These are phyloP conservation scores for Lepiota brunneoincarnata DNA, from an alignment of 768 basidiomycete species.

Conservation along the genomic window DNA sequence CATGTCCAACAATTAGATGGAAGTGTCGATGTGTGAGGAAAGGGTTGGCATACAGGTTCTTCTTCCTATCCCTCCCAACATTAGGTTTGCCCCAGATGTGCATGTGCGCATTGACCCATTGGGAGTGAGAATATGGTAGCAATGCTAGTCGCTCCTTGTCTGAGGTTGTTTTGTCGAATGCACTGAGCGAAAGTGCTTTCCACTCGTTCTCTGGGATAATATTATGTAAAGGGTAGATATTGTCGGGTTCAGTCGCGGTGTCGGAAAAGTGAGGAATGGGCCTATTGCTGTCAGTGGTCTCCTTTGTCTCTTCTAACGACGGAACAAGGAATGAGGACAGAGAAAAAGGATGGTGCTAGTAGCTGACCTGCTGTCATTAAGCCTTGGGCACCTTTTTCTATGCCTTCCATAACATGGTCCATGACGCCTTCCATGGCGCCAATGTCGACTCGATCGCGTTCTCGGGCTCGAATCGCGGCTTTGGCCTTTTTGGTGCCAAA, in stretches of 20 bases:
- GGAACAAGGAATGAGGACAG: neutral
- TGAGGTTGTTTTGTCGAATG: conserved; percentile 50
- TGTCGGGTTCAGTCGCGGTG: conserved; percentile 64
- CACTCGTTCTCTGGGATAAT: conserved; percentile 83
- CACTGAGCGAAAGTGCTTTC: conserved; percentile 58
- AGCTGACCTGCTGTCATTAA: conserved; percentile 64
- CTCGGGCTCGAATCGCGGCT: conserved; percentile 76
- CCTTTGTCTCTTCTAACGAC: conserved; percentile 62
- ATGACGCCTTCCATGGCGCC: conserved; percentile 84
- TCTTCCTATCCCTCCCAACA: conserved; percentile 53
- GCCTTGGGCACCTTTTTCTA: conserved; percentile 67
- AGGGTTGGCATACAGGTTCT: conserved; percentile 49
- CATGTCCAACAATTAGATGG: neutral
- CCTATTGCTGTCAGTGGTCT: conserved; percentile 57
- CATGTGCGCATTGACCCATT: conserved; percentile 74
- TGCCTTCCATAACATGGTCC: conserved; percentile 78
- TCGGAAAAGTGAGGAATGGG: conserved; percentile 75
- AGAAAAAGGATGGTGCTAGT: conserved; percentile 17
- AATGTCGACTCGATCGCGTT: conserved; percentile 89
- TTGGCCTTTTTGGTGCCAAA: conserved; percentile 97
- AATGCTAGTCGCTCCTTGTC: conserved; percentile 48
- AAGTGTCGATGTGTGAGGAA: conserved; percentile 1
- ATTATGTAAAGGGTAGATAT: conserved; percentile 69
- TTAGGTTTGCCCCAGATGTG: conserved; percentile 36
- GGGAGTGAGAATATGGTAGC: conserved; percentile 59